phyloP scores from a whole-genome alignment of 371 early-diverging fungal genomes.

The Zychaea mexicana region DNA sequence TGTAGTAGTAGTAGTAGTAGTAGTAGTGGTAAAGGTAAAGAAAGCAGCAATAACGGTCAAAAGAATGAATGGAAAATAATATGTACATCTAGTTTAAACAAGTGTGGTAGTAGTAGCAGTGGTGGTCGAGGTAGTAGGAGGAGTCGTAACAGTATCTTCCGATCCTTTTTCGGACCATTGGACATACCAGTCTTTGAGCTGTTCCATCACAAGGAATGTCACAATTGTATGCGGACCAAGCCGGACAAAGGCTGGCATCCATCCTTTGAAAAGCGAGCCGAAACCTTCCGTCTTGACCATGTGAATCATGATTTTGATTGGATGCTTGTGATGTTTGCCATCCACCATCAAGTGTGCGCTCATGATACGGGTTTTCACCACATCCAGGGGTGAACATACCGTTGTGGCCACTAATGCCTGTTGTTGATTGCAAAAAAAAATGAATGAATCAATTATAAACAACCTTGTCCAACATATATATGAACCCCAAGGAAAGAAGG shows the following conservation, averaged over 20 bases:
- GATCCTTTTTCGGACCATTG: neutral
- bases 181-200: slow-evolving; percentile 48
- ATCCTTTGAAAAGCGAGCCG: slow-evolving; percentile 85
- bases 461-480: neutral
- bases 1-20: neutral
- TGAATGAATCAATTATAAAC: no score
- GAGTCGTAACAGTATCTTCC: neutral
- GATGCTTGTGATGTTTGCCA: slow-evolving; percentile 21
- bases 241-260: slow-evolving; percentile 81
- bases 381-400: slow-evolving; percentile 84
- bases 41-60: neutral
- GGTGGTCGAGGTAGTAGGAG: no score
- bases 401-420: slow-evolving; percentile 90
- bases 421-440: slow-evolving; percentile 1
- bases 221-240: slow-evolving; percentile 89
- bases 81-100: neutral
- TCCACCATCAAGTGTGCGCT: slow-evolving; percentile 43
- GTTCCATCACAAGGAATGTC: slow-evolving; percentile 85
- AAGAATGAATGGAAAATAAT: slow-evolving; percentile 1
- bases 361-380: slow-evolving; percentile 92
- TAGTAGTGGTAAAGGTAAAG: no score
- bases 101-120: neutral
- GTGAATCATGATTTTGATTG: slow-evolving; percentile 55
- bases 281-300: slow-evolving; percentile 76
- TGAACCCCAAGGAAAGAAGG: no score